These are phyloP conservation scores for Fagopyrum homotropicum DNA, from an alignment of 148 eudicot species.

Conservation along the genomic window DNA sequence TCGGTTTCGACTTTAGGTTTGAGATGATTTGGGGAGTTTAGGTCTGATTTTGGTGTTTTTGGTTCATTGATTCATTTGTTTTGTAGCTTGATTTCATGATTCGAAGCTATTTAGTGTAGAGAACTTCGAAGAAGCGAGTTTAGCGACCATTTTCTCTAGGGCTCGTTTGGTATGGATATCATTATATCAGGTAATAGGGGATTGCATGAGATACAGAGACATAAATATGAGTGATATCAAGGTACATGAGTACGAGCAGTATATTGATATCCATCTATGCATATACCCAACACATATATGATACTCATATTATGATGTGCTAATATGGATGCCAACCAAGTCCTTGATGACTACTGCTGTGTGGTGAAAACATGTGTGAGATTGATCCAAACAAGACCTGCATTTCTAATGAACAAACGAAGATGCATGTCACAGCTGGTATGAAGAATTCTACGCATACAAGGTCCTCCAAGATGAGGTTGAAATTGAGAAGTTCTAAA, in stretches of 20 bases:
- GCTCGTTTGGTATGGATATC: too few species aligned
- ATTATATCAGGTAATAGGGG: too few species aligned
- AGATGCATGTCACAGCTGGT: conserved; percentile 69
- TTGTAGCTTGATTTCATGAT: not conserved
- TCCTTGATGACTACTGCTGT: not conserved
- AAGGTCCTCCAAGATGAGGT: conserved; percentile 75
- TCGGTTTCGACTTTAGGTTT: not conserved
- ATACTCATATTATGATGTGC: too few species aligned
- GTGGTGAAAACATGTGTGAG: not conserved
- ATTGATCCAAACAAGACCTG: conserved; percentile 42
- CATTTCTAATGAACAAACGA: conserved; percentile 59
- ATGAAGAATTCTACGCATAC: conserved; percentile 72
- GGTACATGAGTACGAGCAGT: too few species aligned
- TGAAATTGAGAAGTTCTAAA: conserved; percentile 59
- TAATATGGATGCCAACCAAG: not conserved
- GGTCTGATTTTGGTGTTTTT: not conserved
- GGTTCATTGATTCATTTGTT: not conserved
- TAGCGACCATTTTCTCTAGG: not conserved
- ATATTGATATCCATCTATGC: too few species aligned
- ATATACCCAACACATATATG: too few species aligned
- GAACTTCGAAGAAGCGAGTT: not conserved
- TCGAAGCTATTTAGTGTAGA: not conserved
- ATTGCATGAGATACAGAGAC: too few species aligned
- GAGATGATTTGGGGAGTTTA: not conserved
- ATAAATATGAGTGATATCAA: too few species aligned